These are phyloP conservation scores for Sugiyamaella marilandica DNA, from an alignment of 805 yeast genomes.

Conservation along the genomic window DNA sequence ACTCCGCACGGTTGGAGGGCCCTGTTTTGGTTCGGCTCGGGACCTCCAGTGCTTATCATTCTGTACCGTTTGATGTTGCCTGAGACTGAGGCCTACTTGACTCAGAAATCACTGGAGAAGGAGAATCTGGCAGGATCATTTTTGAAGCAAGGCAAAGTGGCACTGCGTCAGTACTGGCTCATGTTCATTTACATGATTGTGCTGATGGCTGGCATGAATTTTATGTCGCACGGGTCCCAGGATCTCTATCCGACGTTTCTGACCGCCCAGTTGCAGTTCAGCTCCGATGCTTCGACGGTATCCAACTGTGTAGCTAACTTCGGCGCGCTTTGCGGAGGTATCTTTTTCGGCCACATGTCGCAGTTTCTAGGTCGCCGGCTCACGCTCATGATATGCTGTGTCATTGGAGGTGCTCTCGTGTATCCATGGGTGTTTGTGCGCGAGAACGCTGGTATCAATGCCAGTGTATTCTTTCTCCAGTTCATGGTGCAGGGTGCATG, in stretches of 20 bases:
- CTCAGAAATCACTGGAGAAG: constrained; percentile 26
- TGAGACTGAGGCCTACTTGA: constrained; percentile 52
- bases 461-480: constrained; percentile 60
- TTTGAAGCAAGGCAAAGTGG: constrained; percentile 32
- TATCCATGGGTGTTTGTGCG: constrained; percentile 57
- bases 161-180: constrained; percentile 54
- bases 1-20: constrained; percentile 63
- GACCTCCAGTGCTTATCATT: constrained; percentile 55
- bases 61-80: constrained; percentile 55
- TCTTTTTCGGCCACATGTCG: constrained; percentile 52
- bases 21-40: constrained; percentile 70
- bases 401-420: constrained; percentile 54
- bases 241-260: constrained; percentile 66
- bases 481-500: constrained; percentile 68
- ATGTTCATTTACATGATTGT: constrained; percentile 52
- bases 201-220: constrained; percentile 65
- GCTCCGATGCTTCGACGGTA: constrained; percentile 48
- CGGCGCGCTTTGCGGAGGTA: constrained; percentile 66
- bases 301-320: constrained; percentile 59
- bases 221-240: constrained; percentile 70
- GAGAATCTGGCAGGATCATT: constrained; percentile 20
- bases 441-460: constrained; percentile 45
- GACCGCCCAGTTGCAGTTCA: constrained; percentile 45
- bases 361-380: constrained; percentile 59
- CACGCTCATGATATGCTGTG: constrained; percentile 46